Evolutionary conservation across 116 monocot species (phyloP), one percentile per base, ranked within the genome.

Genomic region (Dioscorea cayenensis): DNA sequence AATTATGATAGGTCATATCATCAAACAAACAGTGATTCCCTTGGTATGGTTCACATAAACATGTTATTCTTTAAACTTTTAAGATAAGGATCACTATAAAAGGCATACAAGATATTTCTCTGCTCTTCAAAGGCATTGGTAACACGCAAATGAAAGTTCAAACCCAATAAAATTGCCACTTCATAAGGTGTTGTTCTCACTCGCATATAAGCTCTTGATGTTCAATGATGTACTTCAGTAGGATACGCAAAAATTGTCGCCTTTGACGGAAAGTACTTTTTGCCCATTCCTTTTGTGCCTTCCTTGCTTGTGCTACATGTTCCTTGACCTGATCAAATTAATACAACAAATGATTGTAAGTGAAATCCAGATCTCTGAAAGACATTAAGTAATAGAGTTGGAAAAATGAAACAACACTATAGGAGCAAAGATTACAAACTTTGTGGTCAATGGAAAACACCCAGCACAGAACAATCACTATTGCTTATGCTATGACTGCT

Each of bases 171-270:
- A 64, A 36, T 63, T 55, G 14, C 58, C 20, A 50, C 19, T 38
- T 18, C 71, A 48, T 9, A 62, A 64, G 38, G 49, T 52, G 16
- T 22, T 19, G 37, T 71, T 25, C 89, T 81, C 79, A 97, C 97
- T 97, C 97, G 88, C 93, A 97, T 83, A 97, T 97, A 70, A 97
- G 93, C 48, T 84, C 86, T 72, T 97, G 97, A 77, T 97, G 93
- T 76, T 97, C 97, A 78, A 97, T 86, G 66, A 97, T 97, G 72
- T 97, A 97, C 79, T 97, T 97, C 62, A 97, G 78, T 79, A 97
- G 90, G 79, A 97, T 90, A 51, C 93, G 82, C 71, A 97, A 76
- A 80, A 97, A 93, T 60, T 86, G 83, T 16, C 97, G 84, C 69
- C 97, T 86, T 76, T 97, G 88, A 58, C 83, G 79, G 70, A 97